Evolutionary conservation across 2,329 filamentous ascomycete species (phyloP), one percentile per base, ranked within the genome.

Genomic region (Coniochaeta sp.): DNA sequence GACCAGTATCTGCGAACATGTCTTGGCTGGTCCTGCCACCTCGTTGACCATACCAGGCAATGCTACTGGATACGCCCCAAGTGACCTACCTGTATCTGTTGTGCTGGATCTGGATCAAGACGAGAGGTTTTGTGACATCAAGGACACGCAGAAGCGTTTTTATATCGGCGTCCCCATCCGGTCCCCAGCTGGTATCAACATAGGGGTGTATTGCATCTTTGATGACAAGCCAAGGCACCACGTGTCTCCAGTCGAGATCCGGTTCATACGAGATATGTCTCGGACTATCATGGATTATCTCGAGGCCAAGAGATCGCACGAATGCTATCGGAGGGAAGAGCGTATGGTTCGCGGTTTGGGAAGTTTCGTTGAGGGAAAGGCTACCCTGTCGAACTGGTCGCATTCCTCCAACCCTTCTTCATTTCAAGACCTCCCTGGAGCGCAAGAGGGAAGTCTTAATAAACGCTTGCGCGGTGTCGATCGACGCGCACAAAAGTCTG

Each of bases 151-250:
- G 1, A 65, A 67, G 17, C 65, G 69, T 1, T 79, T 79, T 59
- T 79, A 77, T 50, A 75, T 75, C 0, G 76, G 69, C 0, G 73
- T 77, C 0, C 77, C 77, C 2, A 76, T 79, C 14, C 71, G 73
- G 0, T 74, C 74, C 0, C 69, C 65, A 0, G 64, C 69, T 3
- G 76, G 75, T 19, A 72, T 78, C 60, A 75, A 77, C 57, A 79
- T 79, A 4, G 77, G 77, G 3, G 72, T 74, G 0, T 73, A 72
- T 10, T 75, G 72, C 50, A 69, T 77, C 1, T 71, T 74, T 64
- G 67, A 66, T 5, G 66, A 70, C 3, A 42, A 61, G 1, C 63
- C 69, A 16, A 67, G 72, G 0, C 64, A 64, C 14, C 28, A 62
- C 0, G 63, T 65, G 57, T 75, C 32, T 64, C 66, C 5, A 61